phyloP scores from a whole-genome alignment of 169 alveolate genomes.

The Plasmodium reichenowi region DNA sequence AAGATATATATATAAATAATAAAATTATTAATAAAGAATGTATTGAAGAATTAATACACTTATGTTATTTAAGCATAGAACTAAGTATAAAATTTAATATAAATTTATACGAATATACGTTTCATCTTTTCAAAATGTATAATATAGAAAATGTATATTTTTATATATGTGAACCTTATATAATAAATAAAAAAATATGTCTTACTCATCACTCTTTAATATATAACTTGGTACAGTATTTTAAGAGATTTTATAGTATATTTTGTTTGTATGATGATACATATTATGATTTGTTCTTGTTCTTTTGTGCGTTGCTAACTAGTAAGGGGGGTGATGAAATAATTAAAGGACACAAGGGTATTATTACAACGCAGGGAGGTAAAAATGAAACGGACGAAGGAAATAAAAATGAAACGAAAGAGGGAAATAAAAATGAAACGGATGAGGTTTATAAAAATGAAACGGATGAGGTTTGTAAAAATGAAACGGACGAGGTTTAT shows the following conservation, averaged over 20 bases:
- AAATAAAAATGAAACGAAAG: too few species aligned
- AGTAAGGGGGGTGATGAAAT: neutral
- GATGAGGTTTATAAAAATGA: too few species aligned
- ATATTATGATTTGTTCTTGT: constrained; percentile 44
- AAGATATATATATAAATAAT: neutral
- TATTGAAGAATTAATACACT: constrained; percentile 13
- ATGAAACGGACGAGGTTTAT: too few species aligned
- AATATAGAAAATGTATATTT: constrained; percentile 33
- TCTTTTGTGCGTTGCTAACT: constrained; percentile 18
- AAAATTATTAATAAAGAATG: neutral
- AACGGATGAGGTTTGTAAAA: too few species aligned
- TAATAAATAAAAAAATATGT: constrained; percentile 24
- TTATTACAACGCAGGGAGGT: too few species aligned
- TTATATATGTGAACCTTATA: constrained; percentile 37
- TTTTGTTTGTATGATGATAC: constrained; percentile 37
- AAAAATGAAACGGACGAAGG: too few species aligned
- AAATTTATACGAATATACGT: constrained; percentile 29
- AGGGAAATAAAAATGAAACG: too few species aligned
- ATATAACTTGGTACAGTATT: constrained; percentile 9
- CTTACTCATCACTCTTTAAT: constrained; percentile 19
- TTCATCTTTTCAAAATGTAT: constrained; percentile 12
- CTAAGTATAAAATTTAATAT: constrained; percentile 33
- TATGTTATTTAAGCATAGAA: constrained; percentile 33
- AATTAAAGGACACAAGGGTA: too few species aligned
- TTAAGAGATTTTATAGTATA: constrained; percentile 20